phyloP scores from a whole-genome alignment of 192 early-diverging fungal genomes.

The Chytriomyces sp. region DNA sequence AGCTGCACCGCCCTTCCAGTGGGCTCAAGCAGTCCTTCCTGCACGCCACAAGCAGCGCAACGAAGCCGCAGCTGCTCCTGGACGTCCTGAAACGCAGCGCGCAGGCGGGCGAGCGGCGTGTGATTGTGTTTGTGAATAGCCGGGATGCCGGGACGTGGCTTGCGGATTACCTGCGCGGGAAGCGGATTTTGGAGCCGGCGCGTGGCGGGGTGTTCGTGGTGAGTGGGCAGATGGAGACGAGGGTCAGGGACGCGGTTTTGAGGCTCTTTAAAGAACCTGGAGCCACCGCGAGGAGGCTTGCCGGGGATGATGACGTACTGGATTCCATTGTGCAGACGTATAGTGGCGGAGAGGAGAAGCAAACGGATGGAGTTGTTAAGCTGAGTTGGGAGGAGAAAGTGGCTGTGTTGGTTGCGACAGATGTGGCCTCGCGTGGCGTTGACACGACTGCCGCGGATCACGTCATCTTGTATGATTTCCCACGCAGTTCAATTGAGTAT shows the following conservation, averaged over 20 bases:
- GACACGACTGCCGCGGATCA: slow-evolving; percentile 87
- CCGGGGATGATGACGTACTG: slow-evolving; percentile 1
- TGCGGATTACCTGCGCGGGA: slow-evolving; percentile 29
- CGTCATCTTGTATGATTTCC: slow-evolving; percentile 90
- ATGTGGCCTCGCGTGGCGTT: slow-evolving; percentile 86
- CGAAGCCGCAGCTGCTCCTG: slow-evolving; percentile 68
- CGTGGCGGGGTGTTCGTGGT: slow-evolving; percentile 14
- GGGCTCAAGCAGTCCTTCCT: slow-evolving; percentile 81
- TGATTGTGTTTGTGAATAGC: slow-evolving; percentile 88
- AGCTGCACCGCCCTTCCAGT: slow-evolving; percentile 74
- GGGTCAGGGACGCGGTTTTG: slow-evolving; percentile 15
- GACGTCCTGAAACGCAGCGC: slow-evolving; percentile 68
- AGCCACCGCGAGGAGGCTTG: background rate
- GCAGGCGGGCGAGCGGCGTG: slow-evolving; percentile 56
- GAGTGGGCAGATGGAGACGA: slow-evolving; percentile 15
- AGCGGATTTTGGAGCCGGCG: background rate
- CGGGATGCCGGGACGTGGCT: slow-evolving; percentile 35
- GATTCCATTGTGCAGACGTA: background rate
- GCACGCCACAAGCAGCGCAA: slow-evolving; percentile 68
- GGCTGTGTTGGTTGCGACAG: slow-evolving; percentile 80
- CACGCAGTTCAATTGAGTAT: slow-evolving; percentile 87
- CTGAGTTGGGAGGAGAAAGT: background rate
- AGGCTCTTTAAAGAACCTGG: slow-evolving; percentile 2
- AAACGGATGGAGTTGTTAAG: background rate
- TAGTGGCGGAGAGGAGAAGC: background rate